Evolutionary conservation across 2,329 filamentous ascomycete species (phyloP).

Genomic region (Berkeleyomyces basicola): DNA sequence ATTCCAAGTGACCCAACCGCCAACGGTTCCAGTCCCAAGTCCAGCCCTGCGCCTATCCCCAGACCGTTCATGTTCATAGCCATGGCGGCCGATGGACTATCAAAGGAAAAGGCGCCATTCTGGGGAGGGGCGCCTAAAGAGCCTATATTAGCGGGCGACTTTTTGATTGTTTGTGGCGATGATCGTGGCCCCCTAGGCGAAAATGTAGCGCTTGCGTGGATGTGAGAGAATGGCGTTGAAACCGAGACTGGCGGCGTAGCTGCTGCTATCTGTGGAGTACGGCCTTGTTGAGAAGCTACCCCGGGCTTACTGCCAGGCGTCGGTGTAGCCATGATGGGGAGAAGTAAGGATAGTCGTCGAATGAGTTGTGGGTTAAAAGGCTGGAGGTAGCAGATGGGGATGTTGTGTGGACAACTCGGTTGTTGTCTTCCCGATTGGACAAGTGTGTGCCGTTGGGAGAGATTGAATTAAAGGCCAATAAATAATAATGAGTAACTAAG

Average conservation of each 20-base stretch:
- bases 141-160: constrained; percentile 39
- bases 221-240: constrained; percentile 46
- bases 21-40: constrained; percentile 26
- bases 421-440: neutral
- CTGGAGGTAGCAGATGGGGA: neutral
- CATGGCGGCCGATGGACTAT: constrained; percentile 46
- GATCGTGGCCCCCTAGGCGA: constrained; percentile 41
- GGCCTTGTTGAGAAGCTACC: constrained; percentile 25
- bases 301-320: constrained; percentile 31
- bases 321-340: constrained; percentile 29
- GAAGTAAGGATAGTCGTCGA: neutral
- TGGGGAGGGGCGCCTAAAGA: constrained; percentile 23
- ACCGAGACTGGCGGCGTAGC: constrained; percentile 41
- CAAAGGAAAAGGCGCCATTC: constrained; percentile 32
- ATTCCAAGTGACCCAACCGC: constrained; percentile 31
- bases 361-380: neutral
- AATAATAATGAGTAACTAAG: no score
- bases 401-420: neutral
- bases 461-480: no score
- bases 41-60: constrained; percentile 35
- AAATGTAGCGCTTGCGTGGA: constrained; percentile 38
- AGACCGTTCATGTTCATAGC: constrained; percentile 40
- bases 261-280: constrained; percentile 32
- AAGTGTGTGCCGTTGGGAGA: no score
- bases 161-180: constrained; percentile 48